Base-by-base conservation (phyloP, 2,329 filamentous ascomycete species). In the Trichoderma arundinaceum region DNA sequence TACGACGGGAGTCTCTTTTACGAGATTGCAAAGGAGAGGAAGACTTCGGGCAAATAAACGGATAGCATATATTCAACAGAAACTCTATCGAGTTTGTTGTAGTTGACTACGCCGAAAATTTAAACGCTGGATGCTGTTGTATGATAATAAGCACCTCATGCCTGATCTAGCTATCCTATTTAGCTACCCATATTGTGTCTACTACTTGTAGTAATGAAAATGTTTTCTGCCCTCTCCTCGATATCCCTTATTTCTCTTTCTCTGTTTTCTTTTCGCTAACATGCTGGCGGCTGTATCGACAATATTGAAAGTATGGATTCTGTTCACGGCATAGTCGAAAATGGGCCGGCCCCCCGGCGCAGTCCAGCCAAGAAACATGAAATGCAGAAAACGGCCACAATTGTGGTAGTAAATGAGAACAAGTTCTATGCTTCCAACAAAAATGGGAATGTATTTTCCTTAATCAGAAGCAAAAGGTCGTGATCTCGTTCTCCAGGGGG, bases 401-500 rank as follows among this genome's bases (percentile, higher is more conserved):
- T 78, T 66, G 58, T 72, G 75, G 56, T 77, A 75, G 56, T 73
- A 77, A 7, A 72, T 76, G 44, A 71, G 59, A 35, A 71, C 52
- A 39, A 78, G 68, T 41, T 75, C 66, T 52, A 74, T 66, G 4
- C 60, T 69, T 33, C 77, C 76, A 15, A 80, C 72, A 51, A 72
- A 79, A 1, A 80, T 72, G 2, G 77, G 77, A 28, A 79, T 62
- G 59, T 70, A 32, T 28, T 68, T 70, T 15, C 77, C 76, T 64
- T 80, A 44, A 79, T 69, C 13, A 65, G 19, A 4, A 17, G 15
- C 3, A 79, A 60, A 13, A 64, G 64, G 52, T 72, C 51, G 63
- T 80, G 6, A 73, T 70, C 59, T 80, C 72, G 57, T 77, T 65
- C 15, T 60, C 69, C 3, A 80, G 22, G 22, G 2, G 22, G 22